phyloP scores from a whole-genome alignment of 495 filamentous ascomycete genomes.

The Rusavskia elegans region DNA sequence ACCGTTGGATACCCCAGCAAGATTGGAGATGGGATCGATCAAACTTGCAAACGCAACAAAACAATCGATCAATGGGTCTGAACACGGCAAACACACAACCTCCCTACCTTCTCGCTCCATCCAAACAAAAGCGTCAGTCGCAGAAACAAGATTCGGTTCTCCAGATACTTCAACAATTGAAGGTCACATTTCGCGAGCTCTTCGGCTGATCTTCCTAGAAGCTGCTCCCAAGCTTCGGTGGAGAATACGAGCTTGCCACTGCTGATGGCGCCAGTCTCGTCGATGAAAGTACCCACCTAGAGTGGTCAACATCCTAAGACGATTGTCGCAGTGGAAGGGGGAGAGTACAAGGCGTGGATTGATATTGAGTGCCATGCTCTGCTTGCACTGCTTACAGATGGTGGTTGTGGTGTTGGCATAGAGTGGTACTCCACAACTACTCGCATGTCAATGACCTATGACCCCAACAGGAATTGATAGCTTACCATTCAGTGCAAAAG shows the following conservation, averaged over 20 bases:
- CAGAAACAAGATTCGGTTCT: conserved; percentile 13
- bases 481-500: conserved; percentile 41
- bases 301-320: neutral
- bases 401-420: conserved; percentile 31
- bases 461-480: neutral
- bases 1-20: too few species aligned
- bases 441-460: neutral
- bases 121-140: conserved; percentile 14
- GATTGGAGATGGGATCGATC: too few species aligned
- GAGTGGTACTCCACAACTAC: conserved; percentile 38
- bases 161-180: conserved; percentile 12
- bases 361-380: conserved; percentile 24
- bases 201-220: conserved; percentile 14
- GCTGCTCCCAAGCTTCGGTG: conserved; percentile 13
- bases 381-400: conserved; percentile 38
- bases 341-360: conserved; percentile 27
- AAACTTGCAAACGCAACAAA: too few species aligned
- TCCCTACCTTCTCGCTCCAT: conserved; percentile 10
- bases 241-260: conserved; percentile 15
- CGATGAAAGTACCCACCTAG: conserved; percentile 12
- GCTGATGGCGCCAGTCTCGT: conserved; percentile 13
- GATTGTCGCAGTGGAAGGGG: neutral
- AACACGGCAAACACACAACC: conserved; percentile 1
- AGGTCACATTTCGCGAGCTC: conserved; percentile 5
- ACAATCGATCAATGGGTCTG: too few species aligned